Conservation (phyloP, 352 stramenopile species). For the Phytophthora melonis region DNA sequence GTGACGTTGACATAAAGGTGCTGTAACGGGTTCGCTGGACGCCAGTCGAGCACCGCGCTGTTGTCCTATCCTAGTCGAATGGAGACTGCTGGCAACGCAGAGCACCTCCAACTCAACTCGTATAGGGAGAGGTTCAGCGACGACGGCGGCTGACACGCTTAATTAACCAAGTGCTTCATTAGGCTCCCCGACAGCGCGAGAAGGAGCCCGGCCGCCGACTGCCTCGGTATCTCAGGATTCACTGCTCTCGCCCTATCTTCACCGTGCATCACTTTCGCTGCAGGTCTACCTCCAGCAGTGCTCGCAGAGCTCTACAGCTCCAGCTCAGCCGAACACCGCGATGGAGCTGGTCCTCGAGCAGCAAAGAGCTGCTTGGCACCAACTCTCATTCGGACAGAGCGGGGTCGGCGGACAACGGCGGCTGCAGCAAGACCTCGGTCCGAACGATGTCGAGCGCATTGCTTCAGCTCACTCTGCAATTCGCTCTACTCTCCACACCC, state of each 20-base stretch:
- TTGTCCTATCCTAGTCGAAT: too few relatives aligned
- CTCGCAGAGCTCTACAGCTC: too few relatives aligned
- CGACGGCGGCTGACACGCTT: too few relatives aligned
- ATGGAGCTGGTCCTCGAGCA: not conserved
- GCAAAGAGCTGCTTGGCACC: constrained; percentile 23
- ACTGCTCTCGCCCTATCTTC: constrained; percentile 22
- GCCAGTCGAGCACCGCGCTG: too few relatives aligned
- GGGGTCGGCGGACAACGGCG: constrained; percentile 1
- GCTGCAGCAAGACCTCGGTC: not conserved
- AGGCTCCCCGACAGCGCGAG: not conserved
- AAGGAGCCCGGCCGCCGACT: not conserved
- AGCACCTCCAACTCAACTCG: too few relatives aligned
- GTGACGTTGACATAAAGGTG: too few relatives aligned
- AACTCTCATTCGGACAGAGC: constrained; percentile 12
- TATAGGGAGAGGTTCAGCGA: too few relatives aligned
- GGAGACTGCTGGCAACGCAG: too few relatives aligned
- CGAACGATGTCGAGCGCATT: not conserved
- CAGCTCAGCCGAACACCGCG: constrained; percentile 4
- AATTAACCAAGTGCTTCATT: too few relatives aligned
- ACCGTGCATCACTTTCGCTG: constrained; percentile 6
- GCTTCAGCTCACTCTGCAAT: constrained; percentile 35
- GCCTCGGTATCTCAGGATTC: constrained; percentile 35
- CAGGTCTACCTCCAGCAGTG: too few relatives aligned
- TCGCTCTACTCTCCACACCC: constrained; percentile 15
- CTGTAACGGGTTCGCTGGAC: too few relatives aligned